Evolutionary conservation across 1,284 basidiomycete species (phyloP).

Genomic region (Rhodotorula sp.): DNA sequence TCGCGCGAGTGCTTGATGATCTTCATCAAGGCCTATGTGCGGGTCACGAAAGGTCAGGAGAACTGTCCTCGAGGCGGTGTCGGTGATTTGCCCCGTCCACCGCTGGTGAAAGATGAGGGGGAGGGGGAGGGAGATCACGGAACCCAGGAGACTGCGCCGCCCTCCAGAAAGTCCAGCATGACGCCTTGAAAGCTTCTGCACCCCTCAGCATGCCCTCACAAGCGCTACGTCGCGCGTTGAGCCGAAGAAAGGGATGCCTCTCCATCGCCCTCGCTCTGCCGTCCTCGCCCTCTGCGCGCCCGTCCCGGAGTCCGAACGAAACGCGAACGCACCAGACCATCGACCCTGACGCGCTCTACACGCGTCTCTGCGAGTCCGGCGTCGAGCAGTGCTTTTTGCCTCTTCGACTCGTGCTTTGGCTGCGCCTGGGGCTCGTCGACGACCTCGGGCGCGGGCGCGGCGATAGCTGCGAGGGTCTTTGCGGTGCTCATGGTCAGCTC

Average conservation of each 20-base stretch:
- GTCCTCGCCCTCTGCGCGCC: background rate
- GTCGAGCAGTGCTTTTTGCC: conserved; percentile 33
- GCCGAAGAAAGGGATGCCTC: background rate
- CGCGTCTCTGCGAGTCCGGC: conserved; percentile 30
- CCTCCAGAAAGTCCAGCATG: too few species aligned
- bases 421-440: conserved; percentile 19
- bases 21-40: conserved; percentile 76
- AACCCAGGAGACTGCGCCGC: background rate
- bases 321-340: conserved; percentile 35
- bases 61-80: too few species aligned
- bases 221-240: background rate
- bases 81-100: background rate
- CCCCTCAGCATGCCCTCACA: background rate
- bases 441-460: conserved; percentile 27
- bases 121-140: background rate
- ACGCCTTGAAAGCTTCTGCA: too few species aligned
- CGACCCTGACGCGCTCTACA: conserved; percentile 35
- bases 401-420: conserved; percentile 21
- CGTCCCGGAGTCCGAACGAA: background rate
- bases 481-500: conserved; percentile 1
- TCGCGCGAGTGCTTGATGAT: conserved; percentile 71
- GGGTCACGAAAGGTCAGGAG: background rate
- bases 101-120: background rate
- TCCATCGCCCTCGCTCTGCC: background rate
- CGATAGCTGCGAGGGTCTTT: conserved; percentile 37